Evolutionary conservation across 2,329 filamentous ascomycete genomes (phyloP), one percentile per base, ranked within the genome.

Genomic region (Fusarium nisikadoi): DNA sequence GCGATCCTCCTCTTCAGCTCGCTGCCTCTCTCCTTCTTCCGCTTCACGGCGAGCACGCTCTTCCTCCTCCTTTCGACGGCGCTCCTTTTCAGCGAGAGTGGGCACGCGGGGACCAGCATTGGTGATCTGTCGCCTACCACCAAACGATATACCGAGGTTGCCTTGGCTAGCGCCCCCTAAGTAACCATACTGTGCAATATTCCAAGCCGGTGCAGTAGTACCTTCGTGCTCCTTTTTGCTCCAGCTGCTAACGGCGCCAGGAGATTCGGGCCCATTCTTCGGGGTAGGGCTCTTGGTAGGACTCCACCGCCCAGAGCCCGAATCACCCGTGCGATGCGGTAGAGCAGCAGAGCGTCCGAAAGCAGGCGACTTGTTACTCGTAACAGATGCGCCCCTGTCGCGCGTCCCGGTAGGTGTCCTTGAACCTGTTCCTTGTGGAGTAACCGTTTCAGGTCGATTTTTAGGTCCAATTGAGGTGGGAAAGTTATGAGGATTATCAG

Each of bases 121-220:
- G 13, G 95, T 98, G 79, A 99, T 98, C 83, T 99, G 96, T 67
- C 96, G 90, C 76, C 95, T 90, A 23, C 92, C 94, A 62, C 96
- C 96, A 81, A 98, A 98, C 16, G 93, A 90, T 75, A 99, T 94
- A 23, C 96, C 96, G 69, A 98, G 90, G 76, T 97, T 98, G 6
- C 94, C 95, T 81, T 99, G 96, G 78, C 94, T 98, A 31, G 96
- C 96, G 53, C 96, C 96, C 64, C 96, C 96, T 92, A 98, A 96
- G 82, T 98, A 99, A 12, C 96, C 95, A 79, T 99, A 99, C 80
- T 99, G 96, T 63, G 95, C 93, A 75, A 98, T 98, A 80, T 98
- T 99, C 96, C 96, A 99, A 3, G 96, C 96, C 1, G 96, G 96
- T 31, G 91, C 87, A 4, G 95, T 98, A 47, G 87, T 88, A 20